A percentile compares a stretch with the other conserved stretches of the same genome.
Evolutionary conservation across 208 protist genomes (phyloP).

Genomic region (Trypanosoma melophagium): DNA sequence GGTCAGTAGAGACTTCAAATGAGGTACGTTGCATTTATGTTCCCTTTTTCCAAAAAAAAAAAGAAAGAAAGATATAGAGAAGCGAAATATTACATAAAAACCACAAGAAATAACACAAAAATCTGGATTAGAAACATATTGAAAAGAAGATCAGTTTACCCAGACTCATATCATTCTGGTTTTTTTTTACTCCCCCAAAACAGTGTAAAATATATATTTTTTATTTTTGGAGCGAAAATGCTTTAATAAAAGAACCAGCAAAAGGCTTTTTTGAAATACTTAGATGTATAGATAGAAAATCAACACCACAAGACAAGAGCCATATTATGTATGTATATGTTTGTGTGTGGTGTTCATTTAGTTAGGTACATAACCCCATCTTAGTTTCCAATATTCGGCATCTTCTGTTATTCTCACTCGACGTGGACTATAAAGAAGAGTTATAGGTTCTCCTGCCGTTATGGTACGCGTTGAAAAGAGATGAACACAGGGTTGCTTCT

Average conservation of each 20-base stretch:
- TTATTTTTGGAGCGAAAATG: background rate
- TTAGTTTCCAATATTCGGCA: conserved; percentile 76
- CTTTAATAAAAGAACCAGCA: too few relatives aligned
- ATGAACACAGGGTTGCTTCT: conserved; percentile 45
- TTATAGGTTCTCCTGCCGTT: conserved; percentile 48
- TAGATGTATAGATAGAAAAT: conserved; percentile 1
- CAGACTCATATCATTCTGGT: too few relatives aligned
- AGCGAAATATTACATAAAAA: background rate
- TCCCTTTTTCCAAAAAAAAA: background rate
- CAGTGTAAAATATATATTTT: background rate
- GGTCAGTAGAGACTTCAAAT: conserved; percentile 64
- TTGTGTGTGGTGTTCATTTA: background rate
- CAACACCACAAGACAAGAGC: background rate
- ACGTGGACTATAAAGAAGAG: conserved; percentile 52
- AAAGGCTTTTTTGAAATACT: background rate
- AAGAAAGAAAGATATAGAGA: background rate
- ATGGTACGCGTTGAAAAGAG: conserved; percentile 48
- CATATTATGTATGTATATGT: background rate
- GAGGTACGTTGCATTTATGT: conserved; percentile 32
- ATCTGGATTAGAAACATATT: too few relatives aligned
- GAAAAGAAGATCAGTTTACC: too few relatives aligned
- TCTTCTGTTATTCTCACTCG: conserved; percentile 46
- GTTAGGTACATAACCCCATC: conserved; percentile 71
- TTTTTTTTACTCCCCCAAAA: too few relatives aligned
- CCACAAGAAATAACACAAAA: too few relatives aligned